Base-by-base conservation (phyloP, 2,329 filamentous ascomycete genomes). In the Hymenotorrendiella dingleyae region DNA sequence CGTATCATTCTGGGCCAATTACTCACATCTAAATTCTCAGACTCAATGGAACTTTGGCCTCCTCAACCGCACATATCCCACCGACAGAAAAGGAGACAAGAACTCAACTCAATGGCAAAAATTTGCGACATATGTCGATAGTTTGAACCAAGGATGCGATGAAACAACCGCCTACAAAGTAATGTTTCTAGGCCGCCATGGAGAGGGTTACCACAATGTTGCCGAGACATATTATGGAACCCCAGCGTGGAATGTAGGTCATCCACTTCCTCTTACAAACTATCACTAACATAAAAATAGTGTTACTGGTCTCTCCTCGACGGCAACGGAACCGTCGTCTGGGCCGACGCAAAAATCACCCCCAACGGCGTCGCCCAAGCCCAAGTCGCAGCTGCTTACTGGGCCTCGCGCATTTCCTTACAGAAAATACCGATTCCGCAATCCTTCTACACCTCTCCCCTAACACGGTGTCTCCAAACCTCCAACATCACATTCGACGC, bases 191-290 rank as follows among this genome's bases (percentile, higher is more conserved):
- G 56, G 48, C 2, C 40, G 49, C n/a, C 51, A 54, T 37, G 51
- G 51, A 3, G 49, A 54, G 19, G 49, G 51, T 1, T 76, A 66
- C 52, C 74, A 79, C 52, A 80, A 79, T 49, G 71, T 68, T 3
- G 81, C 80, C 6, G 78, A 85, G 62, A 67, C 68, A 21, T 82
- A 70, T 59, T 86, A 83, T 52, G 81, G 81, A 35, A 85, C 80
- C 0, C 73, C 77, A 1, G 77, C 76, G 3, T 86, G 82, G 82
- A 81, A 86, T 58, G 76, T 76, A 60, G 54, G 74, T 65, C 4
- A 20, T 19, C 34, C 6, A 34, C 28, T 16, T 6, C 12, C 14
- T 21, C 6, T 28, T 22, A 17, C 11, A 16, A 14, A 26, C 3
- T 19, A 26, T 7, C 27, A 9, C 32, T 42, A 26, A 38, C 29